Evolutionary conservation across 2,329 filamentous ascomycete species (phyloP).

Genomic region (Xylaria sp.): DNA sequence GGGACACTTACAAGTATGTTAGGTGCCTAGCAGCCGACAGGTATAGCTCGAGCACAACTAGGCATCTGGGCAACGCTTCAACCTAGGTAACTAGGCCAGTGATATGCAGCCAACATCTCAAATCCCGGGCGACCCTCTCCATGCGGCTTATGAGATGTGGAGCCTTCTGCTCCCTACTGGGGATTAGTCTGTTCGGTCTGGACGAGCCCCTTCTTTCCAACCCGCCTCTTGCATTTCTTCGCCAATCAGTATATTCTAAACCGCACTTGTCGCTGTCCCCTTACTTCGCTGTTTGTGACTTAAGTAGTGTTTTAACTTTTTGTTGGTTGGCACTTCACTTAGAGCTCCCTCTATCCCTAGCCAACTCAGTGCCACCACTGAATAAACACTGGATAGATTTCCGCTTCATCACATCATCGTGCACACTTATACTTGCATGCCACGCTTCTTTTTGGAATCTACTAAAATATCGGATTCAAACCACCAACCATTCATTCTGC

Average conservation of each 20-base stretch:
- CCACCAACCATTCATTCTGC: slow-evolving; percentile 23
- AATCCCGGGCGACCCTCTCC: slow-evolving; percentile 19
- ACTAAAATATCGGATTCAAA: slow-evolving; percentile 16
- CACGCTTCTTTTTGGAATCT: slow-evolving; percentile 26
- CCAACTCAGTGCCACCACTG: slow-evolving; percentile 1
- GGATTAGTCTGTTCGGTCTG: slow-evolving; percentile 20
- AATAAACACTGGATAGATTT: neutral
- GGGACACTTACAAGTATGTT: no score
- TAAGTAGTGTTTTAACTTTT: slow-evolving; percentile 5
- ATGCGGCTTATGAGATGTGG: slow-evolving; percentile 38
- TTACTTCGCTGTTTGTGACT: no score
- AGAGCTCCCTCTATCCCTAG: neutral
- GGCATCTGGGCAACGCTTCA: neutral
- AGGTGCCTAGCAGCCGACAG: neutral
- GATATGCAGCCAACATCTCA: slow-evolving; percentile 21
- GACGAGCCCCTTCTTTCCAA: slow-evolving; percentile 28
- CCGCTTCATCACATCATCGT: neutral
- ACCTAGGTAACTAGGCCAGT: neutral
- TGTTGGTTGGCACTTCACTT: slow-evolving; percentile 15
- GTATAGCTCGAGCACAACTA: neutral
- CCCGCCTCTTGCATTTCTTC: slow-evolving; percentile 38
- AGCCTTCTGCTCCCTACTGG: slow-evolving; percentile 17
- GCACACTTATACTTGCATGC: slow-evolving; percentile 23
- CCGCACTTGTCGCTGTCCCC: slow-evolving; percentile 1
- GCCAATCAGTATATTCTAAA: slow-evolving; percentile 28